Conservation (phyloP, 495 filamentous ascomycete genomes). For the Neurospora sp. region DNA sequence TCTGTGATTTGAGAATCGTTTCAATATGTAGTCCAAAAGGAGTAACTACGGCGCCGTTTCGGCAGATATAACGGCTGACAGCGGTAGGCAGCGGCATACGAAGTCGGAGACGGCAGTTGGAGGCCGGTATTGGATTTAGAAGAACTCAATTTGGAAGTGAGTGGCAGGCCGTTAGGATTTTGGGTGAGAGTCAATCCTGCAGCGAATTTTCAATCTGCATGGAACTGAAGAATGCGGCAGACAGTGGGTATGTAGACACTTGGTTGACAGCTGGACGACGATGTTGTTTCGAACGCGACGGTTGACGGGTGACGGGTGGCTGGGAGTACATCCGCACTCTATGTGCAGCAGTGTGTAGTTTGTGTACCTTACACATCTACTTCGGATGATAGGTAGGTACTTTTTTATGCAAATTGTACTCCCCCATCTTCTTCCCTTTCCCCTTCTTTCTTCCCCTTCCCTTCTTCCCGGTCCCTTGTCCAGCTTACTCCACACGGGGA, state of each 20-base stretch:
- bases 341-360: background rate
- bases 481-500: background rate
- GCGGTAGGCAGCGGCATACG: background rate
- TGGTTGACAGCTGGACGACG: background rate
- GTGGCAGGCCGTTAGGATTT: background rate
- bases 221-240: too few species aligned
- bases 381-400: too few species aligned
- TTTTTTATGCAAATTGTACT: background rate
- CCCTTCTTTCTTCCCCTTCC: background rate
- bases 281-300: too few species aligned
- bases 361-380: too few species aligned
- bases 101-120: background rate
- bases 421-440: background rate
- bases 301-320: background rate
- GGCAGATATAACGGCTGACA: background rate
- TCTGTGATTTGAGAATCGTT: background rate
- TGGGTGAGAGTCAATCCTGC: background rate
- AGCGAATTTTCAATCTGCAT: too few species aligned
- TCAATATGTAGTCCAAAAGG: background rate
- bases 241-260: too few species aligned
- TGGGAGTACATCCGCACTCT: background rate
- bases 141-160: too few species aligned
- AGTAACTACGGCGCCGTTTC: background rate
- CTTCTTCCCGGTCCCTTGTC: too few species aligned
- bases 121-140: background rate